Percentiles rank a stretch among this genome's conserved stretches.
These are phyloP conservation scores for Candida mesenterica DNA, from an alignment of 1,139 yeast species.

Conservation along the genomic window DNA sequence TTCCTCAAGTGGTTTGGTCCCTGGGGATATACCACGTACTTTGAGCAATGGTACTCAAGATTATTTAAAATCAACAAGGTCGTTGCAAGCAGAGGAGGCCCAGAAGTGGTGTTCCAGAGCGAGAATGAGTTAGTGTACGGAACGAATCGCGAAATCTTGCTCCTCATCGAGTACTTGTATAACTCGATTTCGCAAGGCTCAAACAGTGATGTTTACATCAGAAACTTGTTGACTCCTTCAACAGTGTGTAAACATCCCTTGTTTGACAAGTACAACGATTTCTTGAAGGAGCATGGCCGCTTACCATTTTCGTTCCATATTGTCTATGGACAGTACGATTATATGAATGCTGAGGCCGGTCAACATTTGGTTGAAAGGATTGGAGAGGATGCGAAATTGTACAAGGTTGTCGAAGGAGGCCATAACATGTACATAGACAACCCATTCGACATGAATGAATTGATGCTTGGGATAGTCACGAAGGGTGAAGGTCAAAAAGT, in stretches of 20 bases:
- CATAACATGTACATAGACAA: slow-evolving; percentile 48
- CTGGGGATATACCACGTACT: slow-evolving; percentile 45
- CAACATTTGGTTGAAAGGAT: slow-evolving; percentile 48
- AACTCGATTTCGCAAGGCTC: slow-evolving; percentile 60
- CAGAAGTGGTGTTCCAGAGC: slow-evolving; percentile 22
- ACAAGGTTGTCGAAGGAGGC: slow-evolving; percentile 41
- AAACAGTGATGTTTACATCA: slow-evolving; percentile 64
- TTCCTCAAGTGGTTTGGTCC: slow-evolving; percentile 49
- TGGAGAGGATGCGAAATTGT: slow-evolving; percentile 20
- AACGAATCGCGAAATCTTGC: slow-evolving; percentile 40
- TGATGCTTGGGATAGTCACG: slow-evolving; percentile 16
- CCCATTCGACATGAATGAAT: slow-evolving; percentile 54
- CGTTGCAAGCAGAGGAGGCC: slow-evolving; percentile 35
- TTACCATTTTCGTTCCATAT: slow-evolving; percentile 50
- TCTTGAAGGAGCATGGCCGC: slow-evolving; percentile 17
- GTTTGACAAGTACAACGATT: slow-evolving; percentile 53
- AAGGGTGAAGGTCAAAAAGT: not conserved
- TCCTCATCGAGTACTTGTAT: slow-evolving; percentile 57
- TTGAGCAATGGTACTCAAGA: slow-evolving; percentile 44
- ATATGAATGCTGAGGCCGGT: slow-evolving; percentile 84
- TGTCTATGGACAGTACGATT: slow-evolving; percentile 80
- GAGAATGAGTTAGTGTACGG: slow-evolving; percentile 39
- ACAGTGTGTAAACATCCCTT: slow-evolving; percentile 79
- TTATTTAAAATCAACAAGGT: slow-evolving; percentile 46
- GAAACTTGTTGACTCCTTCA: slow-evolving; percentile 66